These are phyloP conservation scores for Botryotinia globosa DNA, from an alignment of 2,329 filamentous ascomycete species.

Conservation along the genomic window DNA sequence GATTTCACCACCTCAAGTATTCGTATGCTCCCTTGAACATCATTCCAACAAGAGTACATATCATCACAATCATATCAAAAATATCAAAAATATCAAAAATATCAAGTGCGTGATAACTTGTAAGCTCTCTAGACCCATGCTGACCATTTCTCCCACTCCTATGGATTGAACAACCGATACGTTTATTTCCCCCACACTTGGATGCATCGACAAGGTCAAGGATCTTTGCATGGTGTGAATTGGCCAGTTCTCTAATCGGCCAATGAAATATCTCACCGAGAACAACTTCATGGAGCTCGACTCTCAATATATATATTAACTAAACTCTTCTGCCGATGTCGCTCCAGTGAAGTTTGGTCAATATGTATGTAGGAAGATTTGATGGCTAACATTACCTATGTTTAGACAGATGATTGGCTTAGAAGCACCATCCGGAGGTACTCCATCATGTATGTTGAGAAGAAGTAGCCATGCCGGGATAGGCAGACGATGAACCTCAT, in stretches of 20 bases:
- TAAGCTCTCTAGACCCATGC: background rate
- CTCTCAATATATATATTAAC: background rate
- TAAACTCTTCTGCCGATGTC: background rate
- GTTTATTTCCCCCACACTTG: constrained; percentile 11
- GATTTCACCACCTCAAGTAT: background rate
- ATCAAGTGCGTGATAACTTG: no score
- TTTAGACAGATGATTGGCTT: background rate
- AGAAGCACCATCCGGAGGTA: background rate
- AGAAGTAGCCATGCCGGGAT: background rate
- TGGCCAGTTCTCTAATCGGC: background rate
- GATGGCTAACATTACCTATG: background rate
- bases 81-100: background rate
- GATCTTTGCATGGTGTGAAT: background rate
- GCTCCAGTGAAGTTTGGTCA: background rate
- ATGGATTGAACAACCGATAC: constrained; percentile 2
- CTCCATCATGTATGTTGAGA: background rate
- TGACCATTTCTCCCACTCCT: constrained; percentile 14
- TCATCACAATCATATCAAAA: no score
- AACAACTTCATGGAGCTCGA: background rate
- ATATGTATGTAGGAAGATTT: background rate
- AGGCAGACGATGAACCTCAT: background rate
- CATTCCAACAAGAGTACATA: no score
- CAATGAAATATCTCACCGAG: background rate
- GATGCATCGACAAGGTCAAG: background rate
- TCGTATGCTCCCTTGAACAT: background rate